These are phyloP conservation scores for Saccharomycopsis synnaedendra DNA, from an alignment of 805 yeast genomes.

Conservation along the genomic window DNA sequence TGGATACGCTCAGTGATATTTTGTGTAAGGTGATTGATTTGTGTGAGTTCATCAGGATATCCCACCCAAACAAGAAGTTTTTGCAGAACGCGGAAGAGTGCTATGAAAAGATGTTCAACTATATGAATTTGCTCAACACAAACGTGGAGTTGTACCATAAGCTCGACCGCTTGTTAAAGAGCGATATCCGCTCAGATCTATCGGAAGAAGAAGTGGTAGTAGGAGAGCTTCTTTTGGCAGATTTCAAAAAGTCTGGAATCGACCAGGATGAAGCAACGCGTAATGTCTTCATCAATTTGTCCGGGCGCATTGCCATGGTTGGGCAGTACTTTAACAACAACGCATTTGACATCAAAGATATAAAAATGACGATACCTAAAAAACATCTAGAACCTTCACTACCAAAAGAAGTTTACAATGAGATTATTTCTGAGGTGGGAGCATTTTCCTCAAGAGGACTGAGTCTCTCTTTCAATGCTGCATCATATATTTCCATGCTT, in stretches of 20 bases:
- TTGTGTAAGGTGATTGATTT: slow-evolving; percentile 88
- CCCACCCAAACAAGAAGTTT: slow-evolving; percentile 68
- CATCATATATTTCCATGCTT: slow-evolving; percentile 54
- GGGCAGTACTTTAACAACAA: slow-evolving; percentile 69
- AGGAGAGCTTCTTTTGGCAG: slow-evolving; percentile 68
- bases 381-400: slow-evolving; percentile 21
- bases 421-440: slow-evolving; percentile 6
- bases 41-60: slow-evolving; percentile 83
- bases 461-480: slow-evolving; percentile 41
- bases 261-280: slow-evolving; percentile 59
- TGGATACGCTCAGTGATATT: slow-evolving; percentile 81
- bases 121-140: slow-evolving; percentile 87
- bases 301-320: slow-evolving; percentile 67
- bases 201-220: slow-evolving; percentile 70
- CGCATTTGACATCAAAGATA: slow-evolving; percentile 23
- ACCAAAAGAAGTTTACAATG: slow-evolving; percentile 10
- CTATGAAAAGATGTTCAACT: slow-evolving; percentile 82
- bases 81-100: slow-evolving; percentile 75
- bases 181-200: slow-evolving; percentile 25
- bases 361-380: slow-evolving; percentile 21
- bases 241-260: slow-evolving; percentile 85
- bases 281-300: slow-evolving; percentile 59
- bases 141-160: slow-evolving; percentile 57
- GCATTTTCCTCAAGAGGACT: slow-evolving; percentile 22
- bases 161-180: slow-evolving; percentile 42